Conservation (phyloP, 768 basidiomycete species). For the Nidularia pulvinata region DNA sequence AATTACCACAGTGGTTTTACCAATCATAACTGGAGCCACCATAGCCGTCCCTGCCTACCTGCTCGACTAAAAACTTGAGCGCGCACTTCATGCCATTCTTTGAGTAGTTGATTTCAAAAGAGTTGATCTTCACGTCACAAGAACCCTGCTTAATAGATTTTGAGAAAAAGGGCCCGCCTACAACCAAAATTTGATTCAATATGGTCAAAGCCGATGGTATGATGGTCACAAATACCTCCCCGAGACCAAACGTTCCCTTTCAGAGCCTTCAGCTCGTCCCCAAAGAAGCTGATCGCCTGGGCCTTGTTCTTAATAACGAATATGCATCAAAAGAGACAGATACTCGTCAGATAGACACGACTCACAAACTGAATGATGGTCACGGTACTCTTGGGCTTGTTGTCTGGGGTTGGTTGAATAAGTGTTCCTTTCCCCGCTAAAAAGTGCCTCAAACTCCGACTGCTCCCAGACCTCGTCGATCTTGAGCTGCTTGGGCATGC, state of each 20-base stretch:
- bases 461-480: slow-evolving; percentile 34
- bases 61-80: slow-evolving; percentile 33
- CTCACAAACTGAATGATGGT: slow-evolving; percentile 37
- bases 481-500: slow-evolving; percentile 30
- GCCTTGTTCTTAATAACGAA: slow-evolving; percentile 9
- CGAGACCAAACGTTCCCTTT: slow-evolving; percentile 32
- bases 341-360: not conserved
- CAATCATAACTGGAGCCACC: too few relatives aligned
- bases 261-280: slow-evolving; percentile 28
- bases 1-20: too few relatives aligned
- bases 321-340: not conserved
- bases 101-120: slow-evolving; percentile 33
- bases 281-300: slow-evolving; percentile 26
- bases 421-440: slow-evolving; percentile 28
- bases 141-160: slow-evolving; percentile 34
- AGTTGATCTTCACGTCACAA: slow-evolving; percentile 25
- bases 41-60: slow-evolving; percentile 12
- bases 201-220: not conserved
- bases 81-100: slow-evolving; percentile 38
- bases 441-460: slow-evolving; percentile 30
- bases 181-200: slow-evolving; percentile 1
- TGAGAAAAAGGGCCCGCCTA: slow-evolving; percentile 21
- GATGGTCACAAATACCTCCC: slow-evolving; percentile 19
- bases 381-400: slow-evolving; percentile 37
- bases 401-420: slow-evolving; percentile 34